Percentiles rank a stretch among this genome's conserved stretches.
Conservation (phyloP, 23 red algal species). For the Rhodosorus marinus region DNA sequence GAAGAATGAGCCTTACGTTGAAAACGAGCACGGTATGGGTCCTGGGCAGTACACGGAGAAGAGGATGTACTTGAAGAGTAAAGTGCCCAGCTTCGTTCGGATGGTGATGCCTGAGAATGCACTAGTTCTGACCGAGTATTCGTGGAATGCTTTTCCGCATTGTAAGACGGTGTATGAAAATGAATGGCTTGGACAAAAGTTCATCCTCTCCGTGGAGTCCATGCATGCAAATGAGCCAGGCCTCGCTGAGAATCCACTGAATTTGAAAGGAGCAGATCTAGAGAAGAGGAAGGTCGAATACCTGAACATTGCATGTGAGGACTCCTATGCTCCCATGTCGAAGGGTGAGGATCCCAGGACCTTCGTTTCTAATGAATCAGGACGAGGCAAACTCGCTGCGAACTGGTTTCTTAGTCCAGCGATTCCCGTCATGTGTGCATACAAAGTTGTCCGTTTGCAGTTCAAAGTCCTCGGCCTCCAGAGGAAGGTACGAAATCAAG, state of each 20-base stretch:
- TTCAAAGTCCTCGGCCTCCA: conserved; percentile 26
- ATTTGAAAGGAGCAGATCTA: conserved; percentile 32
- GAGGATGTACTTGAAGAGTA: conserved; percentile 28
- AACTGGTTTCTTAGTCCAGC: not conserved
- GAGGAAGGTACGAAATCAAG: too few species aligned
- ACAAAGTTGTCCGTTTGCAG: conserved; percentile 18
- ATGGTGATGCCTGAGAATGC: conserved; percentile 22
- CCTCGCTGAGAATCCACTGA: conserved; percentile 34
- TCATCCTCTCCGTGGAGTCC: conserved; percentile 12
- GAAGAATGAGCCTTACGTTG: conserved; percentile 28
- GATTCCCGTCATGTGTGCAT: conserved; percentile 19
- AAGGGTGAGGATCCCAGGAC: not conserved
- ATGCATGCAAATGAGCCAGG: conserved; percentile 38
- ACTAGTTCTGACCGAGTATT: conserved; percentile 11
- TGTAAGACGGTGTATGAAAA: conserved; percentile 18
- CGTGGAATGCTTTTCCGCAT: conserved; percentile 42
- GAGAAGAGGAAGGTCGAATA: conserved; percentile 77
- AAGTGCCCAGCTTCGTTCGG: conserved; percentile 19
- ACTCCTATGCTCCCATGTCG: not conserved
- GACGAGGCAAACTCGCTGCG: not conserved
- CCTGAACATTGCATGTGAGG: conserved; percentile 73
- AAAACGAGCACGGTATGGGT: conserved; percentile 19
- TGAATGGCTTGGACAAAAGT: conserved; percentile 25
- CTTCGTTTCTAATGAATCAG: conserved; percentile 1
- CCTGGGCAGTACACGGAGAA: conserved; percentile 58